phyloP scores from a whole-genome alignment of 257 asterid species.

The Verbascum thapsus region DNA sequence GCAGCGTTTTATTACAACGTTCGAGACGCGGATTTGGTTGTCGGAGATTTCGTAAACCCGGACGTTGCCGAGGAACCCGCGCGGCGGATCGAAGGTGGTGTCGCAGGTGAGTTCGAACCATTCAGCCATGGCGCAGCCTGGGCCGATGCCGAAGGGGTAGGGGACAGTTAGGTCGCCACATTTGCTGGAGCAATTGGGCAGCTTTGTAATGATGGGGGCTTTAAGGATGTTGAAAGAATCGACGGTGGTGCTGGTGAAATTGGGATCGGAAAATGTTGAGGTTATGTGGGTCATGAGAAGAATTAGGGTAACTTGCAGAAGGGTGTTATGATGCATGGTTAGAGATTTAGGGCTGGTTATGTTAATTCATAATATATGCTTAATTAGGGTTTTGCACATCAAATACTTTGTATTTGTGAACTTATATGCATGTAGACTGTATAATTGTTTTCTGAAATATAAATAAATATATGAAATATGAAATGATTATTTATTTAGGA shows the following conservation, averaged over 20 bases:
- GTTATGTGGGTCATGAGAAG: conserved; percentile 30
- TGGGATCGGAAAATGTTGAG: conserved; percentile 31
- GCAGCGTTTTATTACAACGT: conserved; percentile 45
- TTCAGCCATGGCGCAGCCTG: conserved; percentile 33
- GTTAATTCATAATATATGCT: too few relatives aligned
- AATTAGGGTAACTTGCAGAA: conserved; percentile 18
- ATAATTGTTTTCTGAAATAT: too few relatives aligned
- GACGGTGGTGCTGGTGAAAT: conserved; percentile 32
- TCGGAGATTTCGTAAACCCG: conserved; percentile 53
- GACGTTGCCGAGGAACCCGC: conserved; percentile 32
- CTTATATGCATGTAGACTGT: too few relatives aligned
- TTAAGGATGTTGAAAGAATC: conserved; percentile 36
- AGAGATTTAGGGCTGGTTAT: too few relatives aligned
- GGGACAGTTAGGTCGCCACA: conserved; percentile 69
- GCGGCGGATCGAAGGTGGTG: conserved; percentile 46
- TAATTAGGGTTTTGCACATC: too few relatives aligned
- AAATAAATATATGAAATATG: too few relatives aligned
- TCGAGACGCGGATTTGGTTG: conserved; percentile 47
- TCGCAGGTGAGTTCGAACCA: conserved; percentile 53
- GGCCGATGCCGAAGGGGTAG: conserved; percentile 62
- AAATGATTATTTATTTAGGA: too few relatives aligned
- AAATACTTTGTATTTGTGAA: too few relatives aligned
- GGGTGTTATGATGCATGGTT: too few relatives aligned
- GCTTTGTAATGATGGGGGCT: conserved; percentile 39
- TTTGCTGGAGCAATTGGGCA: conserved; percentile 40